These are phyloP conservation scores for Urochloa ruziziensis DNA, from an alignment of 176 grass and related monocot species.

Conservation along the genomic window DNA sequence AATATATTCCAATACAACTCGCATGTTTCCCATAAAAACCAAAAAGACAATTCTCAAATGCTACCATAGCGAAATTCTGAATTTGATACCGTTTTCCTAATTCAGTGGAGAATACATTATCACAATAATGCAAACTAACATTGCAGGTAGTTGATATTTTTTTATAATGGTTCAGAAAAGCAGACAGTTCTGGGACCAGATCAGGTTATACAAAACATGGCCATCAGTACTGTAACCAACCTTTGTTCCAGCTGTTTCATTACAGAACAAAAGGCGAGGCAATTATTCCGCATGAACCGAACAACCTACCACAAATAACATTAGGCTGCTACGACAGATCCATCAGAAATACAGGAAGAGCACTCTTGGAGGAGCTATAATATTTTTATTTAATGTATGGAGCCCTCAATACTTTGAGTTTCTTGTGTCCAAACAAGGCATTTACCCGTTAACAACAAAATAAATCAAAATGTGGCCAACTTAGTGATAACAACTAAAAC, in stretches of 20 bases:
- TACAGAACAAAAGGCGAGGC: neutral
- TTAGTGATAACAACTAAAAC: neutral
- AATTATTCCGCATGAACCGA: neutral
- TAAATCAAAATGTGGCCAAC: neutral
- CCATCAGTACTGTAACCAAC: neutral
- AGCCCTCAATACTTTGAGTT: neutral
- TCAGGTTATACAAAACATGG: neutral
- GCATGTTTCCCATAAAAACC: constrained; percentile 19
- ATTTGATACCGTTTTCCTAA: neutral
- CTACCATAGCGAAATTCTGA: neutral
- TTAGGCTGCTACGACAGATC: neutral
- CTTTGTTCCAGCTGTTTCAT: neutral
- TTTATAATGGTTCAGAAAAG: neutral
- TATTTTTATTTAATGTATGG: neutral
- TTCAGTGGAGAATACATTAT: neutral
- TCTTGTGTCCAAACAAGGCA: neutral
- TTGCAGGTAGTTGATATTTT: neutral
- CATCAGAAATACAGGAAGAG: neutral
- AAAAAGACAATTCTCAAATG: neutral
- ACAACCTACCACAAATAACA: neutral
- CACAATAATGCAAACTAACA: neutral
- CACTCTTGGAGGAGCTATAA: neutral
- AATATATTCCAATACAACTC: neutral
- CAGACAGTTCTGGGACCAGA: neutral
- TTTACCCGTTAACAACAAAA: neutral